Base-by-base conservation (phyloP, 306 rosid genomes). In the Sicyos baderoa region DNA sequence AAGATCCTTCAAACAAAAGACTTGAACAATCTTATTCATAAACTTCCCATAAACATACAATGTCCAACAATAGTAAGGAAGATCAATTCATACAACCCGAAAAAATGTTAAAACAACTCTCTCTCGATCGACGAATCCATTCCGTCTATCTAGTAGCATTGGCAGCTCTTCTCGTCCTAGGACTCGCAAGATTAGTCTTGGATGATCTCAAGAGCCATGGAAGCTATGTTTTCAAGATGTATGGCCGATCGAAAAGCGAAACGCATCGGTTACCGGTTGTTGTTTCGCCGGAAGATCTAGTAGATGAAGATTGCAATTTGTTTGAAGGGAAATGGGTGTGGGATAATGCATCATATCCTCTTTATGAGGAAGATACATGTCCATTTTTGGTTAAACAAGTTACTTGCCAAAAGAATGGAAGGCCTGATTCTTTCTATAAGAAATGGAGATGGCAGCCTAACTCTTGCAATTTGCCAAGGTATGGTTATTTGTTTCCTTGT, bases 391-490 rank as follows among this genome's bases (percentile, higher is more conserved):
- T 90, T 0, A 90, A 93, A 72, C 97, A 93, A 55, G 88, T 85
- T 29, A 93, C 97, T 69, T 90, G 99, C 78, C 77, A 76, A 54
- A 85, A 76, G 77, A 93, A 93, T 86, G 99, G 96, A 2, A 90
- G 97, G 68, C 86, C 83, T 55, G 98, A 93, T 85, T 89, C 88
- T 72, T 79, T 79, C 72, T 89, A 93, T 32, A 86, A 78, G 84
- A 87, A 89, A 51, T 93, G 97, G 98, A 88, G 80, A 79, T 89
- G 98, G 98, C 94, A 88, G 59, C 98, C 98, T 60, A 57, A 66
- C 62, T 84, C 78, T 71, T 89, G 96, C 83, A 82, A 82, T 16
- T 89, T 93, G 17, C 98, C 97, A 55, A 89, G 96, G 93, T 88
- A 72, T 48, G 15, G 3, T 5, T 12, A 45, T 22, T 12, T 9